Conservation (phyloP, 1,284 basidiomycete genomes). For the Sanguinoderma infundibulare region DNA sequence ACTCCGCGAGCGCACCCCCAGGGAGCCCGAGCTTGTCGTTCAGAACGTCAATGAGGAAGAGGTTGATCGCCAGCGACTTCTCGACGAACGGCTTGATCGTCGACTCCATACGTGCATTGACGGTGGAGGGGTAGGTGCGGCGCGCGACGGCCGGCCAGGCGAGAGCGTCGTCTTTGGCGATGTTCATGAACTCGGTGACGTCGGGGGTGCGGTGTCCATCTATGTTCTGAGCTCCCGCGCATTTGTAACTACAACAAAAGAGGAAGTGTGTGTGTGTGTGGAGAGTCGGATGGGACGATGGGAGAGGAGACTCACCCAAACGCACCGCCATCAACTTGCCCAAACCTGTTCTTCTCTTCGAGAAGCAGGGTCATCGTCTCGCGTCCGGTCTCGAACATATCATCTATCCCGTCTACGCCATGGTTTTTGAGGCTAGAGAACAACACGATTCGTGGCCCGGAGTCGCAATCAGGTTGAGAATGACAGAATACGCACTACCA, state of each 20-base stretch:
- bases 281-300: too few relatives aligned
- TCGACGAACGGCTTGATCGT: conserved; percentile 36
- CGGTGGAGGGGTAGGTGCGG: conserved; percentile 37
- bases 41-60: conserved; percentile 36
- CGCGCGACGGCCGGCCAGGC: conserved; percentile 33
- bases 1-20: conserved; percentile 17
- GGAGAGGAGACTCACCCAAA: conserved; percentile 32
- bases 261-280: too few relatives aligned
- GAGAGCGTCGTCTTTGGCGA: conserved; percentile 38
- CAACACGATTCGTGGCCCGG: neutral
- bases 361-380: conserved; percentile 37
- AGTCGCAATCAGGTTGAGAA: too few relatives aligned
- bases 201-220: conserved; percentile 38
- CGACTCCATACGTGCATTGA: conserved; percentile 37
- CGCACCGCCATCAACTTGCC: conserved; percentile 37
- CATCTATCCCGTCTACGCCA: conserved; percentile 35
- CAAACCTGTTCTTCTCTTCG: conserved; percentile 40
- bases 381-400: conserved; percentile 40
- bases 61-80: conserved; percentile 37
- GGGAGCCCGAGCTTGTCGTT: conserved; percentile 35
- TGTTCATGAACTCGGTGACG: conserved; percentile 37
- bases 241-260: conserved; percentile 39
- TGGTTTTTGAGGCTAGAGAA: conserved; percentile 37
- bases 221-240: conserved; percentile 35
- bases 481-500: conserved; percentile 41